These are phyloP conservation scores for Daldinia childiae DNA, from an alignment of 495 filamentous ascomycete genomes.

Conservation along the genomic window DNA sequence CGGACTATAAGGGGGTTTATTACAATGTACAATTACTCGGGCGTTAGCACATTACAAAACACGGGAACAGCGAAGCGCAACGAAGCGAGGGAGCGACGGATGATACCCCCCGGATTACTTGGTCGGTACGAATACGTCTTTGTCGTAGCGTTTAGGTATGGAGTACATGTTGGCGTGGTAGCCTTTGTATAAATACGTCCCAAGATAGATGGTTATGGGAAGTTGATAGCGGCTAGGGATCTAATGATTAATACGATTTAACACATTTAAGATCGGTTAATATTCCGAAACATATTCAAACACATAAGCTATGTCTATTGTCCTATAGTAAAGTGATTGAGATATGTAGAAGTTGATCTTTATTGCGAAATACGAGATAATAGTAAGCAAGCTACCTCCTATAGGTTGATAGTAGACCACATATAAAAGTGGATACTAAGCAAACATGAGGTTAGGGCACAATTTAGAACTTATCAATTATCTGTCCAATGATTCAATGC, in stretches of 20 bases:
- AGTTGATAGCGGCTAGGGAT: not conserved
- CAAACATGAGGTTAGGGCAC: not conserved
- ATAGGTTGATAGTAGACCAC: too few relatives aligned
- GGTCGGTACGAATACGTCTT: not conserved
- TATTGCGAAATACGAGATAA: not conserved
- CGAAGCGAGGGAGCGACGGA: conserved; percentile 9
- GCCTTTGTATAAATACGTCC: not conserved
- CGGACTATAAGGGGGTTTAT: not conserved
- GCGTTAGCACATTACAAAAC: not conserved
- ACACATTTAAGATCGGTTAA: too few relatives aligned
- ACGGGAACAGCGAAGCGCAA: not conserved
- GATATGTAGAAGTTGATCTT: not conserved
- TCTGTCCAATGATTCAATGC: conserved; percentile 11
- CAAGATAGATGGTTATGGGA: not conserved
- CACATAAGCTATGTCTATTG: too few relatives aligned
- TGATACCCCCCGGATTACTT: conserved; percentile 25
- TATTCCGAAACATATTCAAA: too few relatives aligned
- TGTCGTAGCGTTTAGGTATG: not conserved
- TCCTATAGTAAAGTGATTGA: too few relatives aligned
- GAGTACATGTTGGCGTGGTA: not conserved
- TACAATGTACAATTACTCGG: not conserved
- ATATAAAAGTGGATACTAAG: not conserved
- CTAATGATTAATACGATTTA: not conserved
- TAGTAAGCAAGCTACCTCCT: too few relatives aligned
- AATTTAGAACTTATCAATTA: not conserved